Evolutionary conservation across 2,329 filamentous ascomycete genomes (phyloP), one percentile per base, ranked within the genome.

Genomic region (Thielaviopsis punctulata): DNA sequence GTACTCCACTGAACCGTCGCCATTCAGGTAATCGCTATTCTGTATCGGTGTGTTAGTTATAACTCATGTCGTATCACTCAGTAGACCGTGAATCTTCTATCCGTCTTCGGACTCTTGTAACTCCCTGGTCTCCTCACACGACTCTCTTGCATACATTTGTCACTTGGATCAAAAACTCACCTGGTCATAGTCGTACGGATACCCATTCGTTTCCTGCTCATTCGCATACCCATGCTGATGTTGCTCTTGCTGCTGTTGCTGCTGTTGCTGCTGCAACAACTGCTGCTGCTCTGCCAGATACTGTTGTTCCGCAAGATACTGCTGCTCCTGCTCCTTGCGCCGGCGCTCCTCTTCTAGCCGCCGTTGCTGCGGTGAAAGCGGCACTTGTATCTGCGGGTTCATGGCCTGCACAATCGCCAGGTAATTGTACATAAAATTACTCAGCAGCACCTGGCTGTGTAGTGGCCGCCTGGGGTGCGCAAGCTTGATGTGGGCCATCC

Each of bases 401-500:
- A 95, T 95, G 61, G 93, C 88, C 68, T 98, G 92, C 45, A 98
- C 92, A 66, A 96, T 98, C 56, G 92, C 92, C 58, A 98, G 76
- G 65, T 98, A 98, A 53, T 88, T 92, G 69, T 98, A 98, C 92
- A 98, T 98, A 67, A 98, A 98, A 65, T 98, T 98, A 68, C 89
- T 95, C 59, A 98, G 76, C 55, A 98, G 73, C 21, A 98, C 92
- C 66, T 98, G 92, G 55, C 90, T 95, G 62, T 94, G 84, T 49
- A 98, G 69, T 41, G 90, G 85, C 52, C 92, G 82, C 45, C 90
- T 82, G 36, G 92, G 92, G 63, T 98, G 96, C n/a, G 92, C 92
- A 56, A 98, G 78, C 67, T 98, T 98, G 68, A 96, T 93, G 64
- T 98, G 92, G 18, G 92, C 92, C 86, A 98, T 95, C 56, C 92